Evolutionary conservation across 805 yeast genomes (phyloP).

Genomic region (Wickerhamiella cacticola): DNA sequence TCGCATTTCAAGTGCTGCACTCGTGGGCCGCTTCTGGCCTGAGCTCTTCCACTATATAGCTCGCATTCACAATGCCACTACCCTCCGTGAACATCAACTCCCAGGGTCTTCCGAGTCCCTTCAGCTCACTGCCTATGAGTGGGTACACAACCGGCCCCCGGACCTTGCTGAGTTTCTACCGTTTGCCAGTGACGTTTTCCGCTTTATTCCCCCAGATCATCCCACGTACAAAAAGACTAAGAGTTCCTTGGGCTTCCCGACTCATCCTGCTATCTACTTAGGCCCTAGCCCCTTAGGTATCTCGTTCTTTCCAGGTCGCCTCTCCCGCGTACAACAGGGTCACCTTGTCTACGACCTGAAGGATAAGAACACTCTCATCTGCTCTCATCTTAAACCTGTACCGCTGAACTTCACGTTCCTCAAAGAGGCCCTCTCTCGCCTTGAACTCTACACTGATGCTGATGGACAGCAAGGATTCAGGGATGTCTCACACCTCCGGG

Average conservation of each 20-base stretch:
- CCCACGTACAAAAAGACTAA: not conserved
- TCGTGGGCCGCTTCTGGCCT: not conserved
- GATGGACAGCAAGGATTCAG: not conserved
- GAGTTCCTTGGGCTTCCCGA: not conserved
- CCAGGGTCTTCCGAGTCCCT: too few species aligned
- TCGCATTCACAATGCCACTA: not conserved
- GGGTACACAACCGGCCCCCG: not conserved
- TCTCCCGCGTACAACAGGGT: not conserved
- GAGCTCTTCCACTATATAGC: not conserved
- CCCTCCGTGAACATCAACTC: not conserved
- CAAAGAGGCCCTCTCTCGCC: not conserved
- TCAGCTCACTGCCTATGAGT: not conserved
- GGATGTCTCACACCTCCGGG: not conserved
- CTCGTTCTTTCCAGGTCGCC: not conserved
- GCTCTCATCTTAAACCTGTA: not conserved
- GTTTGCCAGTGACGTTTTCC: not conserved
- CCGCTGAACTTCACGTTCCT: not conserved
- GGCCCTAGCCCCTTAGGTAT: not conserved
- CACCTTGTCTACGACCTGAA: not conserved
- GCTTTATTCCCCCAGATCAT: not conserved
- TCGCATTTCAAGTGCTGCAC: not conserved
- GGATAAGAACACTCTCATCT: not conserved
- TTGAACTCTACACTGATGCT: not conserved
- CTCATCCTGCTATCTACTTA: not conserved
- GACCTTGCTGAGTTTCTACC: not conserved